Conservation (phyloP, 2,329 filamentous ascomycete species). For the Fusarium sp. region DNA sequence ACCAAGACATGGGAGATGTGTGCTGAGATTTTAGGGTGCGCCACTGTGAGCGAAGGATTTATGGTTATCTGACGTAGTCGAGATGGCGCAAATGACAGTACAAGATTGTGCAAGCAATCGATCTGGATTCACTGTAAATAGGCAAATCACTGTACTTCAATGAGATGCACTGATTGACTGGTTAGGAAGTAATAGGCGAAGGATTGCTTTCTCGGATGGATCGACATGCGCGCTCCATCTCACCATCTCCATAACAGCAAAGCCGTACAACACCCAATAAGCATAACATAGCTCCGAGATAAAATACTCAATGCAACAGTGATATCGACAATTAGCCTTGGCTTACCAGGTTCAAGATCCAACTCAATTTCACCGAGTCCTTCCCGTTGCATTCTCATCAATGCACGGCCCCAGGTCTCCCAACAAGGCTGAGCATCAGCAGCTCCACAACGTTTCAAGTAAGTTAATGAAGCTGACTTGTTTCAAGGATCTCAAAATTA, state of each 20-base stretch:
- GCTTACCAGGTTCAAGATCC: not conserved
- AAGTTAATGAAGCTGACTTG: not conserved
- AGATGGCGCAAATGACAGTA: too few species aligned
- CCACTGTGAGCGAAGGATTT: not conserved
- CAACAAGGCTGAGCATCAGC: not conserved
- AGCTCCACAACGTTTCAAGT: slow-evolving; percentile 1
- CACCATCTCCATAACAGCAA: not conserved
- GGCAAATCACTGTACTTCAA: too few species aligned
- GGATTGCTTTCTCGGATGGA: not conserved
- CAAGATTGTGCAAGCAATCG: fast-evolving
- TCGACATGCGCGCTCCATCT: not conserved
- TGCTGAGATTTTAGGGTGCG: not conserved
- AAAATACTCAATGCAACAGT: not conserved
- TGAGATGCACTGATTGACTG: too few species aligned
- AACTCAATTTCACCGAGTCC: not conserved
- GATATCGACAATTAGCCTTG: not conserved
- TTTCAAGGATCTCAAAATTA: not conserved
- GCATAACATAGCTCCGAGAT: not conserved
- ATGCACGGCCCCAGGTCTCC: not conserved
- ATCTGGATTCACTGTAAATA: fast-evolving
- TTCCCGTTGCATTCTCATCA: not conserved
- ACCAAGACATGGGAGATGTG: not conserved
- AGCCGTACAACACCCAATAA: not conserved
- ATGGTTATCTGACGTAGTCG: not conserved
- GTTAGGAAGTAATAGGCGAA: not conserved